Evolutionary conservation across 768 basidiomycete species (phyloP), one percentile per base, ranked within the genome.

Genomic region (Cubamyces sp.): DNA sequence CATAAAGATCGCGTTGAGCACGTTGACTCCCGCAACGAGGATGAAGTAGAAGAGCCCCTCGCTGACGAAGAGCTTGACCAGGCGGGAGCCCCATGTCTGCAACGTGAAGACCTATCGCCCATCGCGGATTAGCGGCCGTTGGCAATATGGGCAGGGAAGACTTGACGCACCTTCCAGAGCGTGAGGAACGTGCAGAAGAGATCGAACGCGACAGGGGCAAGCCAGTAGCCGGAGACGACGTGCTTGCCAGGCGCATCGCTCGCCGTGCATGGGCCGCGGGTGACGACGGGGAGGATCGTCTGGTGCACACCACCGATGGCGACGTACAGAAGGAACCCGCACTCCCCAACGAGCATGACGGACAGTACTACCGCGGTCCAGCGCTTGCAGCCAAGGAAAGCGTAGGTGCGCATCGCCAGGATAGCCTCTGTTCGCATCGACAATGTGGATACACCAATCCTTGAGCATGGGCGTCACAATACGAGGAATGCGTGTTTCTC

Each of bases 1-100:
- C 57, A 59, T 59, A 49, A 59, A 59, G 26, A 59, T 59, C 26
- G 57, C 57, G 41, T 59, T 59, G 15, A 59, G 57, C 49, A 59
- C 49, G 57, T 59, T 59, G 57, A 59, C 57, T 12, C 41, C 49
- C 14, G 57, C 25, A 16, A 59, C 57, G 11, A 43, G 26, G 49
- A 59, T 26, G 57, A 59, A 59, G 57, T 59, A 59, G 49, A 59
- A 51, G 23, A 59, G 49, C 19, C 57, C 57, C 30, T 59, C 57
- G 48, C 40, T 23, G 28, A 59, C 57, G 57, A 59, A 59, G 41
- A 59, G 18, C 57, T 51, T 59, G 26, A 59, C 57, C 3, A 59
- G 57, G 25, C 19, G 49, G 12, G 57, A 59, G n/a, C 49, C 42
- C 19, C 57, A 40, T 12, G 57, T 41, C 14, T 59, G 57, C 30